Evolutionary conservation across 768 basidiomycete species (phyloP).

Genomic region (Mycena pura): DNA sequence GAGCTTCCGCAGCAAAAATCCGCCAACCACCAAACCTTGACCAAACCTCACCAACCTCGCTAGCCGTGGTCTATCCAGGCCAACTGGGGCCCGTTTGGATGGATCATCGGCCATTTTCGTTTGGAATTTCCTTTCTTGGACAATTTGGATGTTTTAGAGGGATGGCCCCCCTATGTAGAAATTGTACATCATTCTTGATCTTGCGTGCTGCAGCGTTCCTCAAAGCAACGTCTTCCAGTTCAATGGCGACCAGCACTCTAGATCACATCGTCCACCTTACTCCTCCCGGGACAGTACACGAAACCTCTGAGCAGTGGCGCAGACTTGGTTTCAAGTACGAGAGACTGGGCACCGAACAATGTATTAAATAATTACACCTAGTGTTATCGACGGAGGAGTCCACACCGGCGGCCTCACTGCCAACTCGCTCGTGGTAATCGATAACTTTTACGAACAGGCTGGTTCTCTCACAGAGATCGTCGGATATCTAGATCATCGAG

Average conservation of each 20-base stretch:
- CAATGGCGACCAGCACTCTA: slow-evolving; percentile 49
- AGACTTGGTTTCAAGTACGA: slow-evolving; percentile 70
- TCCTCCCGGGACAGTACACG: slow-evolving; percentile 61
- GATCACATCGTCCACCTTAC: slow-evolving; percentile 81
- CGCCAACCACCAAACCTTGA: too few species aligned
- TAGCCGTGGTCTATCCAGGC: too few species aligned
- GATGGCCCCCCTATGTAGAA: too few species aligned
- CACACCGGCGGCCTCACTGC: slow-evolving; percentile 68
- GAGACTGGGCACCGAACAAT: neutral
- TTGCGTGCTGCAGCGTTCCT: neutral
- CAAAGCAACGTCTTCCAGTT: neutral
- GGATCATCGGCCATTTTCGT: too few species aligned
- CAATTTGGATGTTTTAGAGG: too few species aligned
- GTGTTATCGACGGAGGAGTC: slow-evolving; percentile 70
- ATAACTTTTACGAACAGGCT: neutral
- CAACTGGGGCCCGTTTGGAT: too few species aligned
- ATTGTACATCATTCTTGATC: too few species aligned
- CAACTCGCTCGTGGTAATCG: slow-evolving; percentile 67
- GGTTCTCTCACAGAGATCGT: too few species aligned
- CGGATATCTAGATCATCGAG: slow-evolving; percentile 49
- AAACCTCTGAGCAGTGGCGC: slow-evolving; percentile 58
- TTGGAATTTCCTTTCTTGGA: too few species aligned
- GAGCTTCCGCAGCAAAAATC: too few species aligned
- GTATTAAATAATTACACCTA: slow-evolving; percentile 30
- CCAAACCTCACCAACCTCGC: too few species aligned